Conservation (phyloP, 257 asterid species). For the Paraleonurus japonicus region DNA sequence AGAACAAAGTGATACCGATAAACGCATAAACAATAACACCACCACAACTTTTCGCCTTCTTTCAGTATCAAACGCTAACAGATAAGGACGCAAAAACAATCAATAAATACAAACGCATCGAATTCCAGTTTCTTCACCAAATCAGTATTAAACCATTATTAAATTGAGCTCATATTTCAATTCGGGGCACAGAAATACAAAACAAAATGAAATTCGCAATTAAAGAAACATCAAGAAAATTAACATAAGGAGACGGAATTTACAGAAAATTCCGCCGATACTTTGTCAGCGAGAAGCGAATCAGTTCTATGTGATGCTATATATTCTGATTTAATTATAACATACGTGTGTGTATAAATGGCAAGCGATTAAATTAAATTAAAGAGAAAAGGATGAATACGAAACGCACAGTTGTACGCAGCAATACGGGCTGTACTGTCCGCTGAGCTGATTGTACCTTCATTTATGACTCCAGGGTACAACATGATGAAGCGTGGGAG, state of each 20-base stretch:
- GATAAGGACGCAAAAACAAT: background rate
- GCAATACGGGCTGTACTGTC: background rate
- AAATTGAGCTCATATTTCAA: slow-evolving; percentile 19
- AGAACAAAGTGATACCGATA: slow-evolving; percentile 1
- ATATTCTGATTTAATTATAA: background rate
- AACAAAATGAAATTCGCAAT: background rate
- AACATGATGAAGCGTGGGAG: background rate
- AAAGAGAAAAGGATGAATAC: background rate
- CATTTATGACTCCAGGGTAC: background rate
- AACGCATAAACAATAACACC: slow-evolving; percentile 4
- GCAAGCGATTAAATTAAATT: background rate
- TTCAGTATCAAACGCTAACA: background rate
- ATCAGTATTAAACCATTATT: background rate
- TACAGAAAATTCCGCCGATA: slow-evolving; percentile 18
- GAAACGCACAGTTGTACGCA: background rate
- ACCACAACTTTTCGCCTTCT: background rate
- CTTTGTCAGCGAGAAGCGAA: slow-evolving; percentile 9
- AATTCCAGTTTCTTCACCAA: background rate
- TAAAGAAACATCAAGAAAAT: background rate
- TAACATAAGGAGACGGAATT: background rate
- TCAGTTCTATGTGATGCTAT: background rate
- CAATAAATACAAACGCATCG: slow-evolving; percentile 4
- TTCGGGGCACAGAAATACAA: background rate
- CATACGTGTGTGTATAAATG: background rate
- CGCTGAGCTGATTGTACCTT: slow-evolving; percentile 2